phyloP scores from a whole-genome alignment of 1,284 basidiomycete genomes.

The Cystobasidiaceae sp. region DNA sequence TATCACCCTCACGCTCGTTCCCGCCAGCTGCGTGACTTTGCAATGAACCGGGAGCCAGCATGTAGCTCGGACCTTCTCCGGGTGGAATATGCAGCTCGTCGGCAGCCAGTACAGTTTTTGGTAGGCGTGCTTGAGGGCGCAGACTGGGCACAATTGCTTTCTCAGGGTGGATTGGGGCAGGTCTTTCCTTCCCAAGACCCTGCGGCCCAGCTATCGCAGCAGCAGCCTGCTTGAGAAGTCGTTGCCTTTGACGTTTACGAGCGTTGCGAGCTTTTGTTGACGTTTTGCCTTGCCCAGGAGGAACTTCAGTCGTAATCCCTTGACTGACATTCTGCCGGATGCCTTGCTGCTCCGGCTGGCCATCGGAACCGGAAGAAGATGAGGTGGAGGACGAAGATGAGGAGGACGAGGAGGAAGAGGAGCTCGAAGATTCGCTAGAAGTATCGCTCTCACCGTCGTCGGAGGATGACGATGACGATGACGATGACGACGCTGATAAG shows the following conservation, averaged over 20 bases:
- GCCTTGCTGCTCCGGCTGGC: not conserved
- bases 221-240: not conserved
- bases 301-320: not conserved
- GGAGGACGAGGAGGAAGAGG: not conserved
- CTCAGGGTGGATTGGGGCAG: too few species aligned
- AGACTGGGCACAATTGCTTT: too few species aligned
- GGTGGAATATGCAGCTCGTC: too few species aligned
- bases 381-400: slow-evolving; percentile 9
- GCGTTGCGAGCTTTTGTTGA: slow-evolving; percentile 3
- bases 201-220: not conserved
- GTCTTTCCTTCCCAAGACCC: not conserved
- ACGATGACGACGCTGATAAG: slow-evolving; percentile 5
- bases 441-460: not conserved
- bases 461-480: slow-evolving; percentile 1
- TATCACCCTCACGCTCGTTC: too few species aligned
- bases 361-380: not conserved
- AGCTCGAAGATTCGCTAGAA: not conserved
- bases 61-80: too few species aligned
- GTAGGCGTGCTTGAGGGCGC: too few species aligned
- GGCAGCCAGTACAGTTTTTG: too few species aligned
- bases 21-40: too few species aligned
- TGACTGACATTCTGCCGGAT: not conserved
- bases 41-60: too few species aligned
- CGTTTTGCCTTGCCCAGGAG: slow-evolving; percentile 13
- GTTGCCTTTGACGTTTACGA: slow-evolving; percentile 1